A percentile compares a stretch with the other conserved stretches of the same genome.
phyloP scores from a whole-genome alignment of 2,329 filamentous ascomycete species.

The Malbranchea cinnamomea region DNA sequence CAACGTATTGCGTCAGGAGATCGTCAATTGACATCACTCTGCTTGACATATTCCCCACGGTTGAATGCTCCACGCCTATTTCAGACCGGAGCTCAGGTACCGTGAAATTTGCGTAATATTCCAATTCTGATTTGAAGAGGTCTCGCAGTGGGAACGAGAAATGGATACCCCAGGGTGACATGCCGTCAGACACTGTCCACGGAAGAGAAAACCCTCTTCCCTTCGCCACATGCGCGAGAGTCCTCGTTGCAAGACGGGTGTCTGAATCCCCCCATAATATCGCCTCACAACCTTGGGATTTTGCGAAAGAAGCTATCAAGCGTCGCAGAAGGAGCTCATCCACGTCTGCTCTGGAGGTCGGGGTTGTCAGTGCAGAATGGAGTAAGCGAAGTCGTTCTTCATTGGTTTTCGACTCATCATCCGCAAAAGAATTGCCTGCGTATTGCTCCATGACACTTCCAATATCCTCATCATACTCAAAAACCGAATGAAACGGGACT shows the following conservation, averaged over 20 bases:
- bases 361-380: slow-evolving; percentile 49
- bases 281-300: slow-evolving; percentile 45
- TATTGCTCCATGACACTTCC: slow-evolving; percentile 20
- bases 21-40: slow-evolving; percentile 73
- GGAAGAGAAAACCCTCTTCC: slow-evolving; percentile 73
- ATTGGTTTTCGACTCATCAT: slow-evolving; percentile 18
- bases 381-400: slow-evolving; percentile 38
- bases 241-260: slow-evolving; percentile 71
- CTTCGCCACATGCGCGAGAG: slow-evolving; percentile 77
- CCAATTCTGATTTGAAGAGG: slow-evolving; percentile 65
- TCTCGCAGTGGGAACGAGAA: slow-evolving; percentile 77
- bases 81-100: slow-evolving; percentile 35
- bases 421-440: slow-evolving; percentile 14
- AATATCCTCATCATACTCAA: slow-evolving; percentile 28
- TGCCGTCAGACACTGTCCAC: slow-evolving; percentile 66
- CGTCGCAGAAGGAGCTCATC: slow-evolving; percentile 54
- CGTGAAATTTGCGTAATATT: slow-evolving; percentile 46
- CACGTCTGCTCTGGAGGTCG: slow-evolving; percentile 64
- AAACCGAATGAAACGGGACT: slow-evolving; percentile 49
- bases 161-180: slow-evolving; percentile 39
- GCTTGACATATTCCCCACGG: slow-evolving; percentile 20
- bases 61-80: slow-evolving; percentile 29
- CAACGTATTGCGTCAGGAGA: slow-evolving; percentile 79
- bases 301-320: slow-evolving; percentile 52
- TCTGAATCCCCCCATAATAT: slow-evolving; percentile 78